Base-by-base conservation (phyloP, 1,284 basidiomycete genomes). In the Pseudozyma thailandica region DNA sequence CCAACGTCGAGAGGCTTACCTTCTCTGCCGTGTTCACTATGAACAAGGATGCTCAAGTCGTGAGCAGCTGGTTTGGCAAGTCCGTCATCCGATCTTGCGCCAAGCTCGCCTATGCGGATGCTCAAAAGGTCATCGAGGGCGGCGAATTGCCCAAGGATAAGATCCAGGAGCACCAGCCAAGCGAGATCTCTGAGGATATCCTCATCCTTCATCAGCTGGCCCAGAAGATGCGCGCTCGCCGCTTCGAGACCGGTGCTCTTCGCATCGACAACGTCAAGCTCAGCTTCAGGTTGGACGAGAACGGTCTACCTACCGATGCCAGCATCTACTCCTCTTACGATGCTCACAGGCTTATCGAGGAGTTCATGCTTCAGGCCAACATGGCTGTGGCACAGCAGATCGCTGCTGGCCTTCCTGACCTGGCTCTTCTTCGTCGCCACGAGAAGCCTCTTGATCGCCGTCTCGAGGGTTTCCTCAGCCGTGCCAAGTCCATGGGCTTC, bases 351-450 rank as follows among this genome's bases (percentile, higher is more conserved):
- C 84, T 98, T 27, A 88, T 98, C 41, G 92, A 98, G 84, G 96
- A 98, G 91, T 94, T 95, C 84, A 98, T 98, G 93, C 85, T 98
- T 7, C 86, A 94, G 58, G 90, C 92, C 68, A 98, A 98, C 82
- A 89, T 90, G 37, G 87, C 93, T 7, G 91, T 95, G 30, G 94
- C 95, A 6, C 92, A 94, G 79, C 90, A 94, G 79, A 90, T 98
- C 74, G 95, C 94, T 21, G 90, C 93, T 33, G 90, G 93, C 70
- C 87, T 98, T 39, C 94, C 95, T 33, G 95, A 98, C 81, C 92
- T 97, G 82, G 92, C 95, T 18, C 87, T 99, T 28, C 88, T 98
- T 42, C 90, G 94, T 59, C 91, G 95, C 52, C 94, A 98, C 79
- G 95, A 98, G 83, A 88, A 86, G 30, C 96, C 96, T 3, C 87